phyloP scores from a whole-genome alignment of 2,329 filamentous ascomycete species.

The Emericellopsis cladophorae region DNA sequence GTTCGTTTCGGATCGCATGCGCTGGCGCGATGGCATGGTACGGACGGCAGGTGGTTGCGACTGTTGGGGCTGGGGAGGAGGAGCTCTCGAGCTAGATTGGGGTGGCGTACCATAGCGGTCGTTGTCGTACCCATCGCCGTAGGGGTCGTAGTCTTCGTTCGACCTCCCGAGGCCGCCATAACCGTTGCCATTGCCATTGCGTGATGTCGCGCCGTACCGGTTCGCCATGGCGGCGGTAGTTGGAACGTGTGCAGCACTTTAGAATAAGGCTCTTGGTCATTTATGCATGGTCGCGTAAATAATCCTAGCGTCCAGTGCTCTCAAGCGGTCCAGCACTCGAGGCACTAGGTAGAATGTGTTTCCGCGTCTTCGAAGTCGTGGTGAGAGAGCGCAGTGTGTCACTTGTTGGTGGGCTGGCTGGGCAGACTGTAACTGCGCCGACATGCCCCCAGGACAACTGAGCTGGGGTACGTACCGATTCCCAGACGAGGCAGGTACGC shows the following conservation, averaged over 20 bases:
- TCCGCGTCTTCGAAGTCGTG: too few species aligned
- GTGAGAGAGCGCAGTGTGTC: too few species aligned
- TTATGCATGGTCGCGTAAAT: too few species aligned
- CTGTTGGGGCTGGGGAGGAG: conserved; percentile 6
- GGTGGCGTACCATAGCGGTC: conserved; percentile 24
- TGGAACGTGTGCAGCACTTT: conserved; percentile 3
- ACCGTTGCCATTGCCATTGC: conserved; percentile 22
- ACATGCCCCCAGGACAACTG: too few species aligned
- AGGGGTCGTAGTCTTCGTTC: conserved; percentile 36
- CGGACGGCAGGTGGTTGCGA: conserved; percentile 10
- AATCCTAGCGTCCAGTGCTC: too few species aligned
- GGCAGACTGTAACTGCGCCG: too few species aligned
- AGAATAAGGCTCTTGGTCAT: too few species aligned
- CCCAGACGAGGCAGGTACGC: neutral
- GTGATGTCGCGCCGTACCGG: conserved; percentile 31
- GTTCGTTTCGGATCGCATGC: conserved; percentile 25
- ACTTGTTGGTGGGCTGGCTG: too few species aligned
- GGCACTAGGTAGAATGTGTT: too few species aligned
- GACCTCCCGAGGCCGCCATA: conserved; percentile 17
- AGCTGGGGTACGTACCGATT: too few species aligned
- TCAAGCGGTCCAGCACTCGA: too few species aligned
- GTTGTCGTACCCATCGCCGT: conserved; percentile 25
- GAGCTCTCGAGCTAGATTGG: neutral
- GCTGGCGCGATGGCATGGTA: conserved; percentile 20
- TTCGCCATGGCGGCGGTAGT: conserved; percentile 29